Percentiles rank a stretch among this genome's conserved stretches.
Conservation (phyloP, 228 moss, liverwort and hornwort genomes). For the Sphagnum fallax region DNA sequence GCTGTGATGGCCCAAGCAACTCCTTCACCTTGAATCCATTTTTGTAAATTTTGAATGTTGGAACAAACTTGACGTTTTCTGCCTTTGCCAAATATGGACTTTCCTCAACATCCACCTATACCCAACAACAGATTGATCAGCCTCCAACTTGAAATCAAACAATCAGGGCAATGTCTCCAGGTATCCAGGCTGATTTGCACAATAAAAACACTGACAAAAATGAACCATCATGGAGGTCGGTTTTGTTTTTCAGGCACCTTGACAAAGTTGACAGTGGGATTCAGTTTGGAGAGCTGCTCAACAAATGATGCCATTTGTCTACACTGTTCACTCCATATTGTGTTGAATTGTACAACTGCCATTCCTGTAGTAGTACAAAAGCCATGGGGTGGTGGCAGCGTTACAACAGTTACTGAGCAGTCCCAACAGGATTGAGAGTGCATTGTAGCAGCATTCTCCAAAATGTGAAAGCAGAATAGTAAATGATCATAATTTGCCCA, state of each 20-base stretch:
- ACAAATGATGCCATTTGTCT: slow-evolving; percentile 55
- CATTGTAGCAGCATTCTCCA: too few relatives aligned
- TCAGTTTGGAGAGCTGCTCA: slow-evolving; percentile 56
- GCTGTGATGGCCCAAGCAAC: slow-evolving; percentile 44
- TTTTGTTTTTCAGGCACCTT: slow-evolving; percentile 17
- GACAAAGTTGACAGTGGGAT: slow-evolving; percentile 48
- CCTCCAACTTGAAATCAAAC: too few relatives aligned
- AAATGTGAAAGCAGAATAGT: too few relatives aligned
- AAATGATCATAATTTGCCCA: too few relatives aligned
- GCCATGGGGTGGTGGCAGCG: background rate
- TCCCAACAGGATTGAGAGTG: too few relatives aligned
- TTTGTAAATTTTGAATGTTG: slow-evolving; percentile 60
- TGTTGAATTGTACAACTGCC: slow-evolving; percentile 50
- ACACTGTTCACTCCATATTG: slow-evolving; percentile 54
- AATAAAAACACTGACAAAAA: too few relatives aligned
- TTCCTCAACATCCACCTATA: slow-evolving; percentile 52
- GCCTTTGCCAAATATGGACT: slow-evolving; percentile 46
- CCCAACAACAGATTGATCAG: background rate
- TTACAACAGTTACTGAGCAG: too few relatives aligned
- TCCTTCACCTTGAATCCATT: slow-evolving; percentile 63
- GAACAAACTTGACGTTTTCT: slow-evolving; percentile 50
- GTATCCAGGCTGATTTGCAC: too few relatives aligned
- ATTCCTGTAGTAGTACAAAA: slow-evolving; percentile 21
- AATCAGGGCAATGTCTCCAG: too few relatives aligned
- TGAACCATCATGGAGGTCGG: too few relatives aligned